Evolutionary conservation across 805 yeast species (phyloP).

Genomic region (Candida rishiriensis): DNA sequence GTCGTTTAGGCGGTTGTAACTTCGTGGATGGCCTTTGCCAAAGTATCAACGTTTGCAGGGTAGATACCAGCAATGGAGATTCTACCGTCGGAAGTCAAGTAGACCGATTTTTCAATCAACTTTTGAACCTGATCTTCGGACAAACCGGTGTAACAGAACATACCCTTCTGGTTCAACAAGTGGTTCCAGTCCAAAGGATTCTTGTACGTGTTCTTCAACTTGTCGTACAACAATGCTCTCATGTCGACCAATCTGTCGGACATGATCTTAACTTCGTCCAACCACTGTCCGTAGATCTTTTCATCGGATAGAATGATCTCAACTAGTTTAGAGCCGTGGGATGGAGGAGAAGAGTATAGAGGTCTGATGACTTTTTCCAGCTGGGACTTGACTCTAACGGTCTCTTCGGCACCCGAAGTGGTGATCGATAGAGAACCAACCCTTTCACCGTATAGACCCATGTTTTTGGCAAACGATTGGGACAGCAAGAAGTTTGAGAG

Average conservation of each 20-base stretch:
- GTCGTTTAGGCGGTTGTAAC: conserved; percentile 27
- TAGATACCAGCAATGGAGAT: conserved; percentile 88
- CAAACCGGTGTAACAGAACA: conserved; percentile 93
- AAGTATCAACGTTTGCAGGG: conserved; percentile 69
- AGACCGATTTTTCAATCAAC: conserved; percentile 71
- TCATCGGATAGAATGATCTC: conserved; percentile 64
- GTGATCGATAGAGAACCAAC: conserved; percentile 75
- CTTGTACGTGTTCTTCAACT: conserved; percentile 47
- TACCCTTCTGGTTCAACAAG: conserved; percentile 85
- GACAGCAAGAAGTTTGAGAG: conserved; percentile 56
- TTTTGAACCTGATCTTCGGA: conserved; percentile 61
- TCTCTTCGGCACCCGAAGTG: conserved; percentile 51
- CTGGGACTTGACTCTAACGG: conserved; percentile 52
- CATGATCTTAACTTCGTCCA: conserved; percentile 71
- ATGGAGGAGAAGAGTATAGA: conserved; percentile 89
- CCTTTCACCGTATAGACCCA: conserved; percentile 95
- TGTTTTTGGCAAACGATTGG: conserved; percentile 92
- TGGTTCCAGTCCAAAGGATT: conserved; percentile 77
- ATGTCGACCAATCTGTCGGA: conserved; percentile 72
- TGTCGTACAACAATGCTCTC: conserved; percentile 59
- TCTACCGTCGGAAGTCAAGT: conserved; percentile 88
- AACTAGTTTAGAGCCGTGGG: conserved; percentile 89
- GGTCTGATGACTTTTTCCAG: conserved; percentile 81
- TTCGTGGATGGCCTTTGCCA: conserved; percentile 43
- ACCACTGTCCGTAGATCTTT: conserved; percentile 68